Evolutionary conservation across 257 asterid species (phyloP).

Genomic region (Solanum dulcamara): DNA sequence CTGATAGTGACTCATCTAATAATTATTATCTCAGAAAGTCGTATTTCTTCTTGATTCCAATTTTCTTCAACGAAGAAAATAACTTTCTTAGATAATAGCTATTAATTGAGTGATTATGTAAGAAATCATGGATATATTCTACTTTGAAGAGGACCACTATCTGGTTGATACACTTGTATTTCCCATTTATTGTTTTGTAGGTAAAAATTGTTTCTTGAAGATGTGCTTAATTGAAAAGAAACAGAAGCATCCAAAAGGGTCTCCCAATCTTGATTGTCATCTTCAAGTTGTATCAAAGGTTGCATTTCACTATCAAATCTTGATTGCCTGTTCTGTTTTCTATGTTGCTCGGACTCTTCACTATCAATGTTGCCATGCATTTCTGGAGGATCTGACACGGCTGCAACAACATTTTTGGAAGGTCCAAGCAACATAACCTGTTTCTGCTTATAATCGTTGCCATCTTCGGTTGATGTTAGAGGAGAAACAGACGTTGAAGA

Average conservation of each 20-base stretch:
- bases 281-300: constrained; percentile 39
- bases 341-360: not conserved
- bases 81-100: too few species aligned
- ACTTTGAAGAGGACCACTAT: not conserved
- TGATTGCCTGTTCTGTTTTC: not conserved
- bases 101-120: not conserved
- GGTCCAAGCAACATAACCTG: not conserved
- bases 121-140: constrained; percentile 13
- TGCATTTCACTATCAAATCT: constrained; percentile 14
- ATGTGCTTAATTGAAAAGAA: constrained; percentile 2
- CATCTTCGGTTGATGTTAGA: constrained; percentile 8
- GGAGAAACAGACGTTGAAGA: constrained; percentile 19
- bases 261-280: constrained; percentile 39
- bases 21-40: too few species aligned
- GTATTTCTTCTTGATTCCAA: too few species aligned
- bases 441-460: not conserved
- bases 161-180: constrained; percentile 24
- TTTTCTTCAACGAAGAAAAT: too few species aligned
- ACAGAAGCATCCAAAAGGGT: constrained; percentile 56
- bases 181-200: constrained; percentile 13
- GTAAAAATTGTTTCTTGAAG: not conserved
- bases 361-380: not conserved
- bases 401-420: not conserved
- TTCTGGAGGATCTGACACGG: not conserved
- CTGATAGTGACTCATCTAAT: too few species aligned